phyloP scores from a whole-genome alignment of 176 grass and related monocot genomes.

The Tillandsia leiboldiana region DNA sequence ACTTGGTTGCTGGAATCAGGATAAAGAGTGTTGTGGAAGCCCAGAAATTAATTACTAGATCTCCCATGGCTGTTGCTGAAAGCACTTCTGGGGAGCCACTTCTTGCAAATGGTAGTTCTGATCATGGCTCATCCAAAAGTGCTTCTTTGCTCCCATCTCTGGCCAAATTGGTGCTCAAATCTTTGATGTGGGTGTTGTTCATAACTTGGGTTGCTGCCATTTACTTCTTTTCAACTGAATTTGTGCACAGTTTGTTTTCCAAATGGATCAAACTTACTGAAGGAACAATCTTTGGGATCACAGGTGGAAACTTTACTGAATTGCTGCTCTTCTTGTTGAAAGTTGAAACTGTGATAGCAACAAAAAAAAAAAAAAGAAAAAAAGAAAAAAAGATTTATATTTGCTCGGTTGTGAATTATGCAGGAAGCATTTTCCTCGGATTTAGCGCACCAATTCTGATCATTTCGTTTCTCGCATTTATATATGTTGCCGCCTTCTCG shows the following conservation, averaged over 20 bases:
- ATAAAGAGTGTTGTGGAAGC: too few relatives aligned
- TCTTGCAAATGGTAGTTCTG: neutral
- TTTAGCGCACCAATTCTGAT: constrained; percentile 78
- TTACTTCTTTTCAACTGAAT: constrained; percentile 55
- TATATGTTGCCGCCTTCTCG: constrained; percentile 54
- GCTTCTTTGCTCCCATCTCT: constrained; percentile 27
- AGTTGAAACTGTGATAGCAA: neutral
- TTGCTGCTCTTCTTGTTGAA: neutral
- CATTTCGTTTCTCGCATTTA: constrained; percentile 54
- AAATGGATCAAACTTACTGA: constrained; percentile 19
- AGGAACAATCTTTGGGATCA: constrained; percentile 39
- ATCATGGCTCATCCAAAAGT: constrained; percentile 7
- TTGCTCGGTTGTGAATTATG: constrained; percentile 8
- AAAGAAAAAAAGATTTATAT: constrained; percentile 3
- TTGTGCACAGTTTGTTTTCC: constrained; percentile 17
- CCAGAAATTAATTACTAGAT: too few relatives aligned
- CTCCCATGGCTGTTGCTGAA: neutral
- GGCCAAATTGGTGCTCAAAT: constrained; percentile 49
- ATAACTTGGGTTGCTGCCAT: constrained; percentile 52
- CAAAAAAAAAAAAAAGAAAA: neutral
- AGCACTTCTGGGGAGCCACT: neutral
- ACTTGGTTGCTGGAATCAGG: too few relatives aligned
- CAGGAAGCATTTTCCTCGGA: constrained; percentile 61
- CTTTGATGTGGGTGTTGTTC: constrained; percentile 67
- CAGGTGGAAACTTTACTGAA: constrained; percentile 26